A percentile compares a stretch with the other conserved stretches of the same genome.
These are phyloP conservation scores for Saccharomycopsis vini DNA, from an alignment of 805 yeast genomes.

Conservation along the genomic window DNA sequence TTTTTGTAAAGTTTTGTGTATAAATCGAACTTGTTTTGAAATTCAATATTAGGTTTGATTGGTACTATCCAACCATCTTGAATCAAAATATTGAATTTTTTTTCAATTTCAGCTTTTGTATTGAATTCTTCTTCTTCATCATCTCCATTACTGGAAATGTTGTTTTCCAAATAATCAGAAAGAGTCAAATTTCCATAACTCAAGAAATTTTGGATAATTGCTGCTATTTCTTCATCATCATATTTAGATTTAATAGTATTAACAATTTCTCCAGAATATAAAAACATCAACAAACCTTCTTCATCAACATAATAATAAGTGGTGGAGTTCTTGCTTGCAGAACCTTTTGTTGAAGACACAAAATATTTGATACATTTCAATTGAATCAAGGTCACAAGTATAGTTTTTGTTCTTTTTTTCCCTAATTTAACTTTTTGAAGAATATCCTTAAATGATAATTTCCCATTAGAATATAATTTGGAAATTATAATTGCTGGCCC, in stretches of 20 bases:
- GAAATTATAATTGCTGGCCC: slow-evolving; percentile 12
- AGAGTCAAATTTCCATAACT: slow-evolving; percentile 58
- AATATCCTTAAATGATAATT: slow-evolving; percentile 10
- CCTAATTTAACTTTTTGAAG: slow-evolving; percentile 22
- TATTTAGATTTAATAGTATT: slow-evolving; percentile 38
- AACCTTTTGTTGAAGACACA: slow-evolving; percentile 30
- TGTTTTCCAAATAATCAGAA: slow-evolving; percentile 36
- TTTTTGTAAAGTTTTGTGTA: slow-evolving; percentile 31
- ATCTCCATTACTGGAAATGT: slow-evolving; percentile 9
- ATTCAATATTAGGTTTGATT: slow-evolving; percentile 26
- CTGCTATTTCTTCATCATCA: slow-evolving; percentile 37
- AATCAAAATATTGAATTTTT: slow-evolving; percentile 36
- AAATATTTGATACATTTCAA: slow-evolving; percentile 66
- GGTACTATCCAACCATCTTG: slow-evolving; percentile 44
- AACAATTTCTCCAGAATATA: slow-evolving; percentile 74
- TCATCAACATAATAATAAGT: slow-evolving; percentile 49
- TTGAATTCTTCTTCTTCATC: slow-evolving; percentile 22
- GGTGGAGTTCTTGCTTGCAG: slow-evolving; percentile 17
- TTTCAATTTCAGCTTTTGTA: slow-evolving; percentile 25
- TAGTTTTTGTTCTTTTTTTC: slow-evolving; percentile 40
- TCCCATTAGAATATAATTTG: slow-evolving; percentile 13
- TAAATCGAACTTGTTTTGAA: slow-evolving; percentile 26
- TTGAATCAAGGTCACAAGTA: slow-evolving; percentile 72
- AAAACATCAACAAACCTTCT: slow-evolving; percentile 50
- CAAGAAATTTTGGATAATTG: slow-evolving; percentile 61